Base-by-base conservation (phyloP, 2,329 filamentous ascomycete species). In the Nemania sp. region DNA sequence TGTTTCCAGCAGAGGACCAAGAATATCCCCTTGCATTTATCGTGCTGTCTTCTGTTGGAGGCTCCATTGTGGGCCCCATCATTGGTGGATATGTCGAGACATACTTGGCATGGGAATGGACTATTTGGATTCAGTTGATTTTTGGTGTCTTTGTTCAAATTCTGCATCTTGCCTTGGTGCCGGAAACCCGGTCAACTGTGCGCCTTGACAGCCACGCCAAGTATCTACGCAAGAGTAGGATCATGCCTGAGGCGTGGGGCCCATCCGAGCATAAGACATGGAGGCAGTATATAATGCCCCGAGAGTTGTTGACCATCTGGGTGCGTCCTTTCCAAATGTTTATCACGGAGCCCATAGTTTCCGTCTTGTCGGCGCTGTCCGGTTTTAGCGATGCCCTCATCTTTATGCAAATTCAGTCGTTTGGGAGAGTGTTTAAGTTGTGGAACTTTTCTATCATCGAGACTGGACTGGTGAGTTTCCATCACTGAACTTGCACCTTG, bases 351-450 rank as follows among this genome's bases (percentile, higher is more conserved):
- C 84, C 84, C 0, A 88, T 89, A 61, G 85, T 88, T 17, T 73
- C 82, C 39, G 81, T 79, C 56, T 76, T 88, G 3, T 88, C 85
- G 3, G 74, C 85, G 1, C 77, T 88, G 45, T 83, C 80, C 55
- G 85, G 85, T 37, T 88, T 88, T 77, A 83, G 79, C 66, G 86
- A 88, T 67, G 84, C 85, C 1, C 76, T 89, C 45, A 87, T 89
- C 69, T 89, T 88, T 75, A 87, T 85, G 75, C 87, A 87, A 72
- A 80, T 89, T 40, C 83, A 89, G 68, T 85, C 83, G 0, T 87
- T 87, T 62, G 73, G 76, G 1, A 78, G 84, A 0, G 86, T 89
- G 3, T 87, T 87, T 64, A 72, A 78, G 43, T 80, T 87, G 63
- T 89, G 84, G 83, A 67, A 77, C 29, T 89, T 89, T 72, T 74